Evolutionary conservation across 1,284 basidiomycete species (phyloP).

Genomic region (Exsudoporus floridanus): DNA sequence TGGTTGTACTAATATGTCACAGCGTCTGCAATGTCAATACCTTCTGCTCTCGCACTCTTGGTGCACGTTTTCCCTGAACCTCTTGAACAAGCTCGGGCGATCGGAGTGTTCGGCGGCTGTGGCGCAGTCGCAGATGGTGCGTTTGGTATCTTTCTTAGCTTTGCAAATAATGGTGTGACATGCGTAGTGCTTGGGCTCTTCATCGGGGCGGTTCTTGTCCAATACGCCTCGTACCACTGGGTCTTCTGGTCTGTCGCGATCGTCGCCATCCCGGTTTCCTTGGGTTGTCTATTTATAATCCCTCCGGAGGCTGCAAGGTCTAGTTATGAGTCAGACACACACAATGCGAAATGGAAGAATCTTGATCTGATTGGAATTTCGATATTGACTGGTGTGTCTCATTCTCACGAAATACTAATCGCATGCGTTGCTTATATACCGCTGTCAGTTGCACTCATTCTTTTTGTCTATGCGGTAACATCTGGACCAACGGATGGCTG

Average conservation of each 20-base stretch:
- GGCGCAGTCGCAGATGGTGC: slow-evolving; percentile 47
- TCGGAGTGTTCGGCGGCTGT: slow-evolving; percentile 45
- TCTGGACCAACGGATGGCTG: slow-evolving; percentile 41
- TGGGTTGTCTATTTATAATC: slow-evolving; percentile 33
- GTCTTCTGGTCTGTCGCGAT: slow-evolving; percentile 47
- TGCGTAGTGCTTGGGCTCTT: slow-evolving; percentile 36
- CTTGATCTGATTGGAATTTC: slow-evolving; percentile 36
- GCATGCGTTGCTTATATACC: slow-evolving; percentile 1
- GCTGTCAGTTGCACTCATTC: slow-evolving; percentile 32
- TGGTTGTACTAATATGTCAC: slow-evolving; percentile 5
- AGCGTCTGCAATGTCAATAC: slow-evolving; percentile 48
- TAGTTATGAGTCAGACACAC: neutral
- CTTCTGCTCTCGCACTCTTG: slow-evolving; percentile 47
- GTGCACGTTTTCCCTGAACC: slow-evolving; percentile 48
- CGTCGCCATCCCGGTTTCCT: slow-evolving; percentile 38
- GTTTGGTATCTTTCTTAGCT: slow-evolving; percentile 3
- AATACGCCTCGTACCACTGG: slow-evolving; percentile 45
- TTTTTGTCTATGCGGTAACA: slow-evolving; percentile 45
- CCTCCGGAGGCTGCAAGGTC: slow-evolving; percentile 19
- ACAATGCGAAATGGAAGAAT: slow-evolving; percentile 22
- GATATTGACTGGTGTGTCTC: slow-evolving; percentile 31
- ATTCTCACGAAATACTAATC: neutral
- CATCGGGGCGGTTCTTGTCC: slow-evolving; percentile 37
- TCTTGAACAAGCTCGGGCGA: slow-evolving; percentile 44
- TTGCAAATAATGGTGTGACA: neutral